Base-by-base conservation (phyloP, 176 grass and related monocot species). In the Zoysia pacifica region DNA sequence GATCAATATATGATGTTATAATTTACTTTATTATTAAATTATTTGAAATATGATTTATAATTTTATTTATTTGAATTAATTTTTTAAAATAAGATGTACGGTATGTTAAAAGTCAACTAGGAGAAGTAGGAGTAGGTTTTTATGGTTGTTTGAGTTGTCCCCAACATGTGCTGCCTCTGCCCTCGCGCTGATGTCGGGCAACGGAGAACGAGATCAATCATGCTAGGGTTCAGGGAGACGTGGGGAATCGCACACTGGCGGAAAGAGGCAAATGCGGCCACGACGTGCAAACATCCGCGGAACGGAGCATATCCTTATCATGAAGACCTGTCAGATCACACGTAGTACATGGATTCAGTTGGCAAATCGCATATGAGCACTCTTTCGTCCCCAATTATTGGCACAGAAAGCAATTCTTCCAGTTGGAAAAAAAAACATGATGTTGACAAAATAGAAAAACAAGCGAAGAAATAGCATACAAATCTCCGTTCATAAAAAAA, bases 211-310 rank as follows among this genome's bases (percentile, higher is more conserved):
- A 62, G 3, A 62, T 35, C 59, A 62, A 36, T 36, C 20, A 62
- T 62, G 59, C 36, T 62, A 20, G 67, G 28, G 37, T 71, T 77
- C 50, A 66, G 46, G n/a, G 42, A 35, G 65, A 78, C 81, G 56
- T 1, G 48, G 40, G 35, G 82, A 75, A 80, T 89, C 64, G 54
- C 67, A 40, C 12, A 38, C 62, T 59, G 42, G 62, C 69, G 69
- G 81, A 79, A 88, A 83, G 70, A 28, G 16, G 11, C 69, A 45
- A 28, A 38, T 7, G 83, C 43, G 4, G 7, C 48, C 75, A 61
- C 5, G 10, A 72, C 39, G 47, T 69, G 60, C 5, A 69, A 56
- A 74, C 55, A 47, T 68, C 65, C 85, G 56, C 45, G 62, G 2
- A 3, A 53, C 45, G 52, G 66, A 52, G 69, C 86, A 76, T 65